These are phyloP conservation scores for Trichoderma semiorbis DNA, from an alignment of 2,329 filamentous ascomycete genomes.

Conservation along the genomic window DNA sequence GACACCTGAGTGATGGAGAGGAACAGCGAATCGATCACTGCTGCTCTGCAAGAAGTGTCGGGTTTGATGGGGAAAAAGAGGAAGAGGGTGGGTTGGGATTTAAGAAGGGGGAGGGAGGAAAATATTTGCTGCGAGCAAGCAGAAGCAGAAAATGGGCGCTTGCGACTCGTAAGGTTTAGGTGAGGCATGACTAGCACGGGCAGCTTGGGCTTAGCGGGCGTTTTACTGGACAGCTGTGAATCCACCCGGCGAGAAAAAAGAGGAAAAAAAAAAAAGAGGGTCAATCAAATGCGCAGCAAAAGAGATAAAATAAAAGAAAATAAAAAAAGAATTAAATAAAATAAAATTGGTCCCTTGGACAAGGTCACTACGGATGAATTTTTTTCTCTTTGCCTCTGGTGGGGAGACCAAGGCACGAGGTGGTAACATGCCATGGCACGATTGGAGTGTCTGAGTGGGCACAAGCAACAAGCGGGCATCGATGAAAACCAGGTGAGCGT, in stretches of 20 bases:
- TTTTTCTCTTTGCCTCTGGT: background rate
- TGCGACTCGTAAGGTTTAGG: constrained; percentile 8
- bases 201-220: constrained; percentile 13
- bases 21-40: constrained; percentile 39
- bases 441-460: background rate
- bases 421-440: background rate
- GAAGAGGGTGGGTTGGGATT: constrained; percentile 10
- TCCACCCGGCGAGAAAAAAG: constrained; percentile 22
- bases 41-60: constrained; percentile 38
- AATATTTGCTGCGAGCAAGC: background rate
- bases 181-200: constrained; percentile 23
- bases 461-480: background rate
- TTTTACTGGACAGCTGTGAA: constrained; percentile 15
- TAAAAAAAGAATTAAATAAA: background rate
- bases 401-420: background rate
- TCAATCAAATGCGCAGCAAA: constrained; percentile 14
- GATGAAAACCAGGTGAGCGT: background rate
- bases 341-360: background rate
- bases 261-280: constrained; percentile 27
- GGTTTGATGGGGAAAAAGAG: constrained; percentile 26
- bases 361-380: background rate
- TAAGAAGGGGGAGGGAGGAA: constrained; percentile 3
- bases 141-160: background rate
- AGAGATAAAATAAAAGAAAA: background rate
- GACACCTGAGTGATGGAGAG: constrained; percentile 12